Conservation (phyloP, 192 early-diverging fungal genomes). For the Coemansia sp. region DNA sequence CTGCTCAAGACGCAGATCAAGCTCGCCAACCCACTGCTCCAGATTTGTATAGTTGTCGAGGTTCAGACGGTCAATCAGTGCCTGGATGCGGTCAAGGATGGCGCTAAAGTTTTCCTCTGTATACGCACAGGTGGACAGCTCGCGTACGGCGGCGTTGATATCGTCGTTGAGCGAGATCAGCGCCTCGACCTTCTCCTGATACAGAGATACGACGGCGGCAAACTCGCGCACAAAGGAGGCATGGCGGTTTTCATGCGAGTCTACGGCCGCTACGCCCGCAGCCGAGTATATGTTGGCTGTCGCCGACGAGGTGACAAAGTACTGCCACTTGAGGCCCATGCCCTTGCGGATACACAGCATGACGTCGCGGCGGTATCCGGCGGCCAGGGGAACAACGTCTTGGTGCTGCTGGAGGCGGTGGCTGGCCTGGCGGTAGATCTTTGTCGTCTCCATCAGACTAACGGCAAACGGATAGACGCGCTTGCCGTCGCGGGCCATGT, state of each 20-base stretch:
- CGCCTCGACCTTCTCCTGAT: conserved; percentile 91
- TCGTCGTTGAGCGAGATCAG: conserved; percentile 81
- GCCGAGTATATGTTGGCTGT: conserved; percentile 43
- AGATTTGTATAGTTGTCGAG: conserved; percentile 94
- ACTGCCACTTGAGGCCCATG: conserved; percentile 86
- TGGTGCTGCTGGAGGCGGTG: conserved; percentile 73
- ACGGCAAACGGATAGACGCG: conserved; percentile 98
- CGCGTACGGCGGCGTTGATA: conserved; percentile 75
- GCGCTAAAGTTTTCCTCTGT: conserved; percentile 62
- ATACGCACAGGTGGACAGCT: conserved; percentile 79
- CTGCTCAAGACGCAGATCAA: conserved; percentile 76
- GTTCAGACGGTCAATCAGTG: conserved; percentile 86
- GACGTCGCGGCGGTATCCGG: conserved; percentile 92
- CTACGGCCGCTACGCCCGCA: conserved; percentile 41
- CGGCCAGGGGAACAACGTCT: conserved; percentile 75
- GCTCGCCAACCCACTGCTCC: conserved; percentile 78
- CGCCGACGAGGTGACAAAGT: conserved; percentile 79
- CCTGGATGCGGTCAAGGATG: conserved; percentile 80
- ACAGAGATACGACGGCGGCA: conserved; percentile 80
- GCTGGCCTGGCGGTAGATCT: conserved; percentile 86
- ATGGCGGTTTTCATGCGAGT: conserved; percentile 78
- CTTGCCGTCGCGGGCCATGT: conserved; percentile 92
- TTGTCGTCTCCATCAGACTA: conserved; percentile 89
- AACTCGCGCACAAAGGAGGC: conserved; percentile 95
- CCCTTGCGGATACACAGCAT: conserved; percentile 76